Conservation (phyloP, 1,284 basidiomycete species). For the Acaromyces ingoldii region DNA sequence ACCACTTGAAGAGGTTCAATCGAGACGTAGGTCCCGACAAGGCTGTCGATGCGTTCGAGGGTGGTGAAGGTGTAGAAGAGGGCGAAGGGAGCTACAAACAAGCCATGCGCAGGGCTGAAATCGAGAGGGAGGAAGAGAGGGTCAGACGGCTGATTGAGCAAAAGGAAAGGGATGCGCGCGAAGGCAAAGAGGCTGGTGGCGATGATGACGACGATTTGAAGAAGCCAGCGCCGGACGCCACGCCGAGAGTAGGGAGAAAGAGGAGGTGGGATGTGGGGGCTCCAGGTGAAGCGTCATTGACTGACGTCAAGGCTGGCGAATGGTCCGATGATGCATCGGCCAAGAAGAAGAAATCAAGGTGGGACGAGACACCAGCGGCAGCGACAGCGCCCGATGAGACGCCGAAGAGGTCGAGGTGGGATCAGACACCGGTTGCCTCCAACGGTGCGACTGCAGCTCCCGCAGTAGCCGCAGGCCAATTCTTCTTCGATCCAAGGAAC, state of each 20-base stretch:
- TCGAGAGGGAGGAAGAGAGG: conserved; percentile 88
- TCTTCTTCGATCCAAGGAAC: conserved; percentile 73
- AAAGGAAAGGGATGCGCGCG: conserved; percentile 68
- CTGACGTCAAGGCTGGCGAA: conserved; percentile 55
- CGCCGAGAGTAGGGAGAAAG: conserved; percentile 67
- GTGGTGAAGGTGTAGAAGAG: conserved; percentile 60
- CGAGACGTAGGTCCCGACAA: conserved; percentile 34
- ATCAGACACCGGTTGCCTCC: conserved; percentile 65
- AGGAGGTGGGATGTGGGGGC: conserved; percentile 79
- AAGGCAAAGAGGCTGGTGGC: conserved; percentile 47
- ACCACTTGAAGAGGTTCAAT: conserved; percentile 82
- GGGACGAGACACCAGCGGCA: conserved; percentile 74
- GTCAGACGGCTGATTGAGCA: conserved; percentile 81
- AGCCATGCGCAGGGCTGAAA: conserved; percentile 82
- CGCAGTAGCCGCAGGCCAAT: conserved; percentile 7
- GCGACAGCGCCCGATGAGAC: conserved; percentile 58
- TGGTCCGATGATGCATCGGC: conserved; percentile 55
- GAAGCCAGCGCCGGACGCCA: conserved; percentile 52
- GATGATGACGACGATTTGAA: conserved; percentile 50
- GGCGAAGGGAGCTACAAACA: conserved; percentile 87
- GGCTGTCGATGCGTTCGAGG: conserved; percentile 38
- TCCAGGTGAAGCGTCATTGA: conserved; percentile 51
- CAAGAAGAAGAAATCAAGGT: conserved; percentile 85
- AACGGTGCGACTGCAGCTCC: conserved; percentile 9
- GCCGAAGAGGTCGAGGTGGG: conserved; percentile 79